Base-by-base conservation (phyloP, 768 basidiomycete species). In the Russula abietina region DNA sequence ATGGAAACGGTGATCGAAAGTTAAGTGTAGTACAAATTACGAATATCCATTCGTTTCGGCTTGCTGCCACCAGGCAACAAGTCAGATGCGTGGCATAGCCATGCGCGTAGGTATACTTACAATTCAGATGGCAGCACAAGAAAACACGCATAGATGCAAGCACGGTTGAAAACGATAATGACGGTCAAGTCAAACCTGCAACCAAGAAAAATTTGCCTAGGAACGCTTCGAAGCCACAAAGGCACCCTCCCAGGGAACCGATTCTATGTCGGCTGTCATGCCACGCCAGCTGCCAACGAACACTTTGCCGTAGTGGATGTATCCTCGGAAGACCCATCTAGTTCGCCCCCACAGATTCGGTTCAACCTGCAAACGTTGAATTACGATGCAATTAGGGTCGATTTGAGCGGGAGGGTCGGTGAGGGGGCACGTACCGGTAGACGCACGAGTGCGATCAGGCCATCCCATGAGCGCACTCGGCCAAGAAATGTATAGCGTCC, bases 231-330 rank as follows among this genome's bases (percentile, higher is more conserved):
- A 81, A 78, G 86, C 81, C 48, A 80, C 77, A 67, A 89, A 87
- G 8, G 88, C 78, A 33, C 84, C 81, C 70, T 90, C 88, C 72
- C 82, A 83, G 12, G 84, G 84, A 11, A 74, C 68, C 6, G 77
- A 70, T 3, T 77, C 75, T 49, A 81, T 80, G 61, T 70, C 75
- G 57, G 70, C 71, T 43, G 78, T 80, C 67, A 76, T 75, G 51
- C 72, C 72, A 33, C 89, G 78, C 89, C 89, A 90, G 60, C 83
- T 85, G 5, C 89, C 89, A 17, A 88, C 86, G 64, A 90, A 81
- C 60, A 80, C 87, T 61, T 80, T 73, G 10, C 80, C 81, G 0
- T 83, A 87, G 7, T 86, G 79, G 52, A 91, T 65, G 70, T 89
- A 91, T 6, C 89, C 89, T 36, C 83, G 87, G 67, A 90, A 85